These are phyloP conservation scores for Fusarium pininemorale DNA, from an alignment of 2,329 filamentous ascomycete genomes.

Conservation along the genomic window DNA sequence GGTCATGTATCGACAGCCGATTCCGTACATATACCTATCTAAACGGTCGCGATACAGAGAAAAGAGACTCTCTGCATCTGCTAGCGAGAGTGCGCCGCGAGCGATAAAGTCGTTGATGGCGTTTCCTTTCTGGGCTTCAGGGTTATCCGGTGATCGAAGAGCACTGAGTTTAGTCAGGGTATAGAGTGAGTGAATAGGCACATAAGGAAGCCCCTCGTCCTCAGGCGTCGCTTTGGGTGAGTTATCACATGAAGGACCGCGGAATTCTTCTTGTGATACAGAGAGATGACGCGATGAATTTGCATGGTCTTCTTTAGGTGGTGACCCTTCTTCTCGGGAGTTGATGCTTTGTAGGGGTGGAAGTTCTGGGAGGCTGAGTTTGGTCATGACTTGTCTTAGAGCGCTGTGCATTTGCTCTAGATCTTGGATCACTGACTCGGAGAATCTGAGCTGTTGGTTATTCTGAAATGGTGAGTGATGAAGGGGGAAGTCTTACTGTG, in stretches of 20 bases:
- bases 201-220: slow-evolving; percentile 49
- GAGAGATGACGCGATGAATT: slow-evolving; percentile 9
- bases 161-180: slow-evolving; percentile 50
- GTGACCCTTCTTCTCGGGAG: slow-evolving; percentile 36
- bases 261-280: slow-evolving; percentile 30
- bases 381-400: slow-evolving; percentile 38
- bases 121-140: slow-evolving; percentile 31
- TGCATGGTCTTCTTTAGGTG: slow-evolving; percentile 32
- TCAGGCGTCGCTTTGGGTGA: slow-evolving; percentile 44
- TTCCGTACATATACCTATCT: slow-evolving; percentile 63
- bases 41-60: slow-evolving; percentile 59
- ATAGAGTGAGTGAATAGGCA: slow-evolving; percentile 52
- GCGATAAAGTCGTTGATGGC: slow-evolving; percentile 49
- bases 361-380: slow-evolving; percentile 38
- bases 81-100: slow-evolving; percentile 53
- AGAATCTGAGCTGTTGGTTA: slow-evolving; percentile 3
- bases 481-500: slow-evolving; percentile 40
- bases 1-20: slow-evolving; percentile 60
- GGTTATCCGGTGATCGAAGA: slow-evolving; percentile 47
- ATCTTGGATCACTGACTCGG: slow-evolving; percentile 38
- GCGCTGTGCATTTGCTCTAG: slow-evolving; percentile 40
- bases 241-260: slow-evolving; percentile 42
- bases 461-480: neutral
- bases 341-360: slow-evolving; percentile 35
- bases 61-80: slow-evolving; percentile 62